Base-by-base conservation (phyloP, 306 rosid genomes). In the Cucumis hystrix region DNA sequence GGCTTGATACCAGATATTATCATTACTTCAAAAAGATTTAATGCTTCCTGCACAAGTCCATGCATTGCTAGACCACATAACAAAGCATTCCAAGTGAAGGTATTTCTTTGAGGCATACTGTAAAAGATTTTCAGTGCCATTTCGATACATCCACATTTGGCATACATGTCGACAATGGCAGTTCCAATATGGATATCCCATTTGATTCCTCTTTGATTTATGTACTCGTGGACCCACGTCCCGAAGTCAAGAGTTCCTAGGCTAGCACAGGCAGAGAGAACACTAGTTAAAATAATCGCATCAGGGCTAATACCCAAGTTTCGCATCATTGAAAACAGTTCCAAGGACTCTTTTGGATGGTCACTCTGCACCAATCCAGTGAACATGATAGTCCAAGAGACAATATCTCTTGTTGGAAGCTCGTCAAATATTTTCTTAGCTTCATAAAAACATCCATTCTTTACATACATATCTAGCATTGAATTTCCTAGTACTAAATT, bases 241-340 rank as follows among this genome's bases (percentile, higher is more conserved):
- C 96, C 97, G 77, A 69, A 87, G 80, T 86, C 87, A 76, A 91
- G 96, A 67, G 82, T 84, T 74, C 96, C 98, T 30, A 93, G 89
- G 83, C 85, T 88, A 47, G 90, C 91, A 83, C 96, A 91, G 67
- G 96, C 91, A 28, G 93, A 86, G 72, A 91, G 96, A 75, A 87
- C 96, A 77, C 89, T 86, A 7, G 97, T 86, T 47, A 88, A 83
- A 79, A 89, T 82, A 82, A 88, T 78, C 75, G 74, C 82, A 71
- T 93, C 96, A 74, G 91, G 91, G 68, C 82, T 81, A 58, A 81
- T 58, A 79, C 93, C 89, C 33, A 77, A 76, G 73, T 10, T 72
- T 68, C 65, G 88, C 93, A 91, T 93, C 47, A 83, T 76, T 35
- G 52, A 51, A 75, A 93, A 91, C 87, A 88, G 62, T 39, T 91